Evolutionary conservation across 305 asterid species (phyloP).

Genomic region (Euphrasia arctica): DNA sequence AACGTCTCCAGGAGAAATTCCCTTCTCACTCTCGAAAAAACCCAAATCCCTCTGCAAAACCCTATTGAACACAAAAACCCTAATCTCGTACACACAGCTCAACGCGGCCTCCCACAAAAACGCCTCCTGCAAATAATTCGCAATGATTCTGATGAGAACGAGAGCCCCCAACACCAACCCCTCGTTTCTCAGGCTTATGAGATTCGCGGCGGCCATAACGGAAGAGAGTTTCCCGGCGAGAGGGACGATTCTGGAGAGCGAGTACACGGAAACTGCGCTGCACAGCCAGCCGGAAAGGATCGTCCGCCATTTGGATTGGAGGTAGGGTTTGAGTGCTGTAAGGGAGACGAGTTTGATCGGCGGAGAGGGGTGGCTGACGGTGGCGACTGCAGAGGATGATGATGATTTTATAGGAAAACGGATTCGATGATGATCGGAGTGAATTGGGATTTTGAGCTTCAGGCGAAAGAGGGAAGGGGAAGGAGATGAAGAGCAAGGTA

Average conservation of each 20-base stretch:
- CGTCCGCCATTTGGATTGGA: conserved; percentile 63
- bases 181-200: conserved; percentile 37
- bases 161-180: conserved; percentile 45
- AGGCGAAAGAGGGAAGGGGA: conserved; percentile 32
- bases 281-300: conserved; percentile 69
- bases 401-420: conserved; percentile 19
- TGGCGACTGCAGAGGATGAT: conserved; percentile 25
- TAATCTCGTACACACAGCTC: conserved; percentile 53
- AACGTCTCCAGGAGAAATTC: conserved; percentile 66
- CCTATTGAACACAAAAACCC: conserved; percentile 58
- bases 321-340: conserved; percentile 54
- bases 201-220: conserved; percentile 29
- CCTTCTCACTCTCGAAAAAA: conserved; percentile 70
- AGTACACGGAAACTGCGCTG: conserved; percentile 66
- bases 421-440: neutral
- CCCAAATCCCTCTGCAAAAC: conserved; percentile 76
- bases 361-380: conserved; percentile 27
- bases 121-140: conserved; percentile 69
- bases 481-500: neutral
- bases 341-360: conserved; percentile 33
- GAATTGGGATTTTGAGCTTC: conserved; percentile 23
- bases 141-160: conserved; percentile 44
- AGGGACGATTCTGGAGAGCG: conserved; percentile 77
- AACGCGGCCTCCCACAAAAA: conserved; percentile 82
- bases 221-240: conserved; percentile 53